These are phyloP conservation scores for Purpureocillium lavendulum DNA, from an alignment of 2,329 filamentous ascomycete species.

Conservation along the genomic window DNA sequence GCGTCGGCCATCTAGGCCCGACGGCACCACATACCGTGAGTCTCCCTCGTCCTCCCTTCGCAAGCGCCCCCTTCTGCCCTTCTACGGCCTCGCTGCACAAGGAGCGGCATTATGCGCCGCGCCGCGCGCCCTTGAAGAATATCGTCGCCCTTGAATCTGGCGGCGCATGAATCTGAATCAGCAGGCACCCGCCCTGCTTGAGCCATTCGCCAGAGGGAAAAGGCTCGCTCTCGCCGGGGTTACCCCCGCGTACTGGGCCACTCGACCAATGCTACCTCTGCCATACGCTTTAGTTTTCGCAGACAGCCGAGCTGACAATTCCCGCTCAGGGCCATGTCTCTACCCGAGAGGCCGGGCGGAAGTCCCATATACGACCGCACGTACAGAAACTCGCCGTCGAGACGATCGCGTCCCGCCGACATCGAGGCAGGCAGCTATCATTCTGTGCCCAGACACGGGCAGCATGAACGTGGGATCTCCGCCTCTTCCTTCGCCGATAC, in stretches of 20 bases:
- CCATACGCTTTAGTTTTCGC: neutral
- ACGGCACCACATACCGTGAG: neutral
- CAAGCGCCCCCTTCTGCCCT: neutral
- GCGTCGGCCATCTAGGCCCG: neutral
- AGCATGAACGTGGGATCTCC: conserved; percentile 49
- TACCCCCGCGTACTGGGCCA: no score
- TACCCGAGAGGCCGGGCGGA: conserved; percentile 56
- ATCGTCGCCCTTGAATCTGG: no score
- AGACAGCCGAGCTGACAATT: conserved; percentile 11
- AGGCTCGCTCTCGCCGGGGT: neutral
- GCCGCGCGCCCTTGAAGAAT: no score
- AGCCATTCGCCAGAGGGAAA: neutral
- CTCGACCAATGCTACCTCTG: neutral
- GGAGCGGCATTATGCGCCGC: no score
- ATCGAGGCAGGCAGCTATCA: conserved; percentile 56
- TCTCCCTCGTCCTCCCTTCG: neutral
- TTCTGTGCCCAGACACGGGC: conserved; percentile 28
- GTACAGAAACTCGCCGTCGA: conserved; percentile 61
- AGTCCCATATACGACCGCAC: conserved; percentile 51
- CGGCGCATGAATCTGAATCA: no score
- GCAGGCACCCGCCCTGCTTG: neutral
- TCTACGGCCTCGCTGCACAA: no score
- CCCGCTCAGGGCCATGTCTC: conserved; percentile 44
- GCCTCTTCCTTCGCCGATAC: conserved; percentile 52
- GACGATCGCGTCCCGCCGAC: conserved; percentile 58